phyloP scores from a whole-genome alignment of 345 rosid genomes.

The Cardamine occulta region DNA sequence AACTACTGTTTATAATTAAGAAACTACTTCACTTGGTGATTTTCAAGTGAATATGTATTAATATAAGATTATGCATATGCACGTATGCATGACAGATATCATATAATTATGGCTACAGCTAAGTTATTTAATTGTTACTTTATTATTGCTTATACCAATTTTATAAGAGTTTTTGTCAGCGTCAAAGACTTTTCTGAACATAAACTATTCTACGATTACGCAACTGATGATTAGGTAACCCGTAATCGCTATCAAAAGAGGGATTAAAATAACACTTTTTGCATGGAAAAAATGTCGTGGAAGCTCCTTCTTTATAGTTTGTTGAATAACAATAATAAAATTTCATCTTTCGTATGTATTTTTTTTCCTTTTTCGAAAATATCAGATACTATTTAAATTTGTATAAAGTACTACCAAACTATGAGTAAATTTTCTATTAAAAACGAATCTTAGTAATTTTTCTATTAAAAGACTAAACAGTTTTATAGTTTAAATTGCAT shows the following conservation, averaged over 20 bases:
- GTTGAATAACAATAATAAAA: not conserved
- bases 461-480: not conserved
- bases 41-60: not conserved
- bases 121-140: not conserved
- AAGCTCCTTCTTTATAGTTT: conserved; percentile 9
- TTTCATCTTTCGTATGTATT: not conserved
- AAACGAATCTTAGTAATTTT: too few relatives aligned
- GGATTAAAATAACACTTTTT: not conserved
- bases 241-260: conserved; percentile 1
- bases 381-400: not conserved
- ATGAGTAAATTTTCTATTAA: too few relatives aligned
- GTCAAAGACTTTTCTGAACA: conserved; percentile 30
- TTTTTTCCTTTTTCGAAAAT: not conserved
- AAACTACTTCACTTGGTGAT: conserved; percentile 32
- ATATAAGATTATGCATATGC: not conserved
- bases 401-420: not conserved
- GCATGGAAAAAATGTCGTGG: conserved; percentile 30
- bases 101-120: conserved; percentile 4
- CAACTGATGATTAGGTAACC: conserved; percentile 26
- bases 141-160: not conserved
- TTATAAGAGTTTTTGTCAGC: conserved; percentile 1
- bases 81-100: conserved; percentile 32
- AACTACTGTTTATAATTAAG: not conserved
- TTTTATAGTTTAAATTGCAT: not conserved
- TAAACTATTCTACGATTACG: conserved; percentile 25